phyloP scores from a whole-genome alignment of 1,284 basidiomycete genomes.

The Leccinum subspadiceum region DNA sequence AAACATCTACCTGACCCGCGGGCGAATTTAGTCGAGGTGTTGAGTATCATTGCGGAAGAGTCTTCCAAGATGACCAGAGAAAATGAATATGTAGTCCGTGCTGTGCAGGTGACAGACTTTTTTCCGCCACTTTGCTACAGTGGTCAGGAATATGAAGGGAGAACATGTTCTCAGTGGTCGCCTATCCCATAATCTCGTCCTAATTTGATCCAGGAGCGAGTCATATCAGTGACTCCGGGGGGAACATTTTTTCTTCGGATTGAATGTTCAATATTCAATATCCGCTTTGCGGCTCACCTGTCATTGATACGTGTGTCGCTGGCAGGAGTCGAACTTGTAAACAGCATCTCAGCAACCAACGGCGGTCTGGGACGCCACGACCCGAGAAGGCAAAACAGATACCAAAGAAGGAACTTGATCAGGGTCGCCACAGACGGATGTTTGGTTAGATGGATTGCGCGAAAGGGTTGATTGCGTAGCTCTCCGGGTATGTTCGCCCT shows the following conservation, averaged over 20 bases:
- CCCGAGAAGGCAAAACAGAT: slow-evolving; percentile 5
- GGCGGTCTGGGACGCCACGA: slow-evolving; percentile 6
- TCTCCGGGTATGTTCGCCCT: background rate
- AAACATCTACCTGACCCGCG: slow-evolving; percentile 13
- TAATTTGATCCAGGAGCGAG: background rate
- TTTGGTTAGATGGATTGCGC: slow-evolving; percentile 12
- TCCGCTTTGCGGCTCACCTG: slow-evolving; percentile 22
- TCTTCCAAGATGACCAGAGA: background rate
- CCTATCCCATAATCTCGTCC: slow-evolving; percentile 7
- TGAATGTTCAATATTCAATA: slow-evolving; percentile 9
- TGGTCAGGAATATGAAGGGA: slow-evolving; percentile 4
- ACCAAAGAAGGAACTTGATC: slow-evolving; percentile 11
- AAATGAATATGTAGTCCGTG: slow-evolving; percentile 3
- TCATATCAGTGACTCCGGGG: background rate
- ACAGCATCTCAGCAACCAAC: slow-evolving; percentile 1
- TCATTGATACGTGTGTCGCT: slow-evolving; percentile 9
- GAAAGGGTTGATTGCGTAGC: slow-evolving; percentile 15
- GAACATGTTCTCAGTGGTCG: background rate
- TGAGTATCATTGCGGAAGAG: background rate
- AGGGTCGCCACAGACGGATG: slow-evolving; percentile 10
- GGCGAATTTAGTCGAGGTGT: slow-evolving; percentile 21
- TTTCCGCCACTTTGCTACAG: slow-evolving; percentile 2
- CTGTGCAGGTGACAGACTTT: slow-evolving; percentile 3
- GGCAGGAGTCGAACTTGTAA: slow-evolving; percentile 4
- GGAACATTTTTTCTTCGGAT: slow-evolving; percentile 2